phyloP scores from a whole-genome alignment of 2,329 filamentous ascomycete genomes.

The Malbranchea cinnamomea region DNA sequence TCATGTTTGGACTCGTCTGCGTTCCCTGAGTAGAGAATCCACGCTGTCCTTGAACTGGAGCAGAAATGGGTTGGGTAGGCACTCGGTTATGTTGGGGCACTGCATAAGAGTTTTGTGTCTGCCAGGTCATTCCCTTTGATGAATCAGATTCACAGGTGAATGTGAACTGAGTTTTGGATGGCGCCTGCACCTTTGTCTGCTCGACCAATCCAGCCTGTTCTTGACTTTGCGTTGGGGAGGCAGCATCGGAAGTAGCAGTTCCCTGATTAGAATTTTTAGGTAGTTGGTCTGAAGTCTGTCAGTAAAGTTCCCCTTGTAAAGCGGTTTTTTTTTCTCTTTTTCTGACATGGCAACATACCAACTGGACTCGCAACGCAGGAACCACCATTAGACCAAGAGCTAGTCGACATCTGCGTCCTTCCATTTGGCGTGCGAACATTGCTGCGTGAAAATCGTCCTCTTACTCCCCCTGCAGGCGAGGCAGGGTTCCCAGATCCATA shows the following conservation, averaged over 20 bases:
- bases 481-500: conserved; percentile 41
- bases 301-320: too few relatives aligned
- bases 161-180: conserved; percentile 78
- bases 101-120: conserved; percentile 38
- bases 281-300: too few relatives aligned
- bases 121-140: conserved; percentile 63
- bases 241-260: too few relatives aligned
- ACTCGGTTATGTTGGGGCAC: conserved; percentile 23
- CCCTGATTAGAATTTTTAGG: too few relatives aligned
- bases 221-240: conserved; percentile 16
- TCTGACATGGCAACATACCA: too few relatives aligned
- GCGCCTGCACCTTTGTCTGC: conserved; percentile 47
- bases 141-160: conserved; percentile 91
- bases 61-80: conserved; percentile 20
- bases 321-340: too few relatives aligned
- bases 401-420: conserved; percentile 49
- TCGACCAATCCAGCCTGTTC: conserved; percentile 41
- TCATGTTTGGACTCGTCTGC: conserved; percentile 39
- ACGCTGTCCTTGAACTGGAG: conserved; percentile 20
- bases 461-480: conserved; percentile 47
- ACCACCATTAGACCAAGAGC: too few relatives aligned
- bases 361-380: too few relatives aligned
- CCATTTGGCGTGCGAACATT: conserved; percentile 34
- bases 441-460: conserved; percentile 64
- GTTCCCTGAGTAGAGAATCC: conserved; percentile 38